phyloP scores from a whole-genome alignment of 1,284 basidiomycete genomes.

The Jaminaea rosea region DNA sequence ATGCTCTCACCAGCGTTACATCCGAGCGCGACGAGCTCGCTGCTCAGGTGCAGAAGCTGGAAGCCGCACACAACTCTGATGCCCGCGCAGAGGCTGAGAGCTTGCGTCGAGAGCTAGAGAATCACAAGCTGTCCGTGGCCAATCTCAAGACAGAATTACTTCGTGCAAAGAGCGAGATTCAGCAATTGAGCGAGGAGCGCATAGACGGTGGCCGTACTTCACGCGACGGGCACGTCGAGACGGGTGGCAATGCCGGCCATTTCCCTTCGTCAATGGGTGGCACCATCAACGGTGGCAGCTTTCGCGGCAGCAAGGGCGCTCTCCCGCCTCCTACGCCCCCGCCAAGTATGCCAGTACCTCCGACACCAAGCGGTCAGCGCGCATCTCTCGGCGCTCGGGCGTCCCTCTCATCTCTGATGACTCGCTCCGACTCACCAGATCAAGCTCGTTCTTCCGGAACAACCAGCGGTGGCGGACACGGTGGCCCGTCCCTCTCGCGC shows the following conservation, averaged over 20 bases:
- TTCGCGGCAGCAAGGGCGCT: neutral
- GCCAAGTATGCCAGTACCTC: constrained; percentile 72
- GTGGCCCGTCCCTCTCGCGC: constrained; percentile 17
- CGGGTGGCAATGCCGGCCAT: too few species aligned
- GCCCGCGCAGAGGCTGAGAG: constrained; percentile 44
- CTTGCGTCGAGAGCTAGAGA: constrained; percentile 58
- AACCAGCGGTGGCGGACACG: neutral
- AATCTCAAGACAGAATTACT: constrained; percentile 43
- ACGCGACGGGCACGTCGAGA: too few species aligned
- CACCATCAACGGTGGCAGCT: too few species aligned
- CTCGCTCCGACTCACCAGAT: constrained; percentile 28
- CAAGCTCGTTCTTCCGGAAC: neutral
- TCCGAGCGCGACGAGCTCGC: constrained; percentile 45
- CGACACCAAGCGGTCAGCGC: constrained; percentile 18
- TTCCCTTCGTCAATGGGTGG: too few species aligned
- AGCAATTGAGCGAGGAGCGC: constrained; percentile 64
- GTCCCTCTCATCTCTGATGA: constrained; percentile 25
- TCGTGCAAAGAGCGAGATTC: constrained; percentile 61
- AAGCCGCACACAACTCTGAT: neutral
- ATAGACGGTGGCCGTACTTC: too few species aligned
- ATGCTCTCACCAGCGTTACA: constrained; percentile 45
- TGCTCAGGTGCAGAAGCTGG: constrained; percentile 32
- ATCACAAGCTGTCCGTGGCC: constrained; percentile 62
- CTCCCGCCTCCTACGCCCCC: constrained; percentile 77
- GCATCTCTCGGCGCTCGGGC: constrained; percentile 17